A percentile compares a stretch with the other conserved stretches of the same genome.
phyloP scores from a whole-genome alignment of 768 basidiomycete species.

The Suillus americanus region DNA sequence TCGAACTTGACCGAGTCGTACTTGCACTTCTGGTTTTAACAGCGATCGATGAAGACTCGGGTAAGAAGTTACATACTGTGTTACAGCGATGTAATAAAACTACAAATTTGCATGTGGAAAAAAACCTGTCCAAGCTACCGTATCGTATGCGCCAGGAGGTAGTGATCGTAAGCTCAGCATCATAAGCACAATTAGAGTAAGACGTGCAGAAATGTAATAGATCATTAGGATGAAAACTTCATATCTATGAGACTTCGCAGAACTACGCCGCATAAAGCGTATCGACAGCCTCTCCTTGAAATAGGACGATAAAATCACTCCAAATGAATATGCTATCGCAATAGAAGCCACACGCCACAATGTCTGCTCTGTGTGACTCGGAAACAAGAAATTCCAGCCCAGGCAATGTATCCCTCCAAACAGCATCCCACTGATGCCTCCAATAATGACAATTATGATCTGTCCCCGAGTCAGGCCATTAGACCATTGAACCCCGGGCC shows the following conservation, averaged over 20 bases:
- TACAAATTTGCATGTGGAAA: too few relatives aligned
- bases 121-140: too few relatives aligned
- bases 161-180: too few relatives aligned
- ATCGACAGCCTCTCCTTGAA: too few relatives aligned
- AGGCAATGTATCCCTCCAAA: background rate
- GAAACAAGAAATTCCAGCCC: background rate
- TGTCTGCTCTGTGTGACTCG: background rate
- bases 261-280: too few relatives aligned
- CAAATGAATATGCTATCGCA: background rate
- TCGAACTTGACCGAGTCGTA: background rate
- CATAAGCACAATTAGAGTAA: too few relatives aligned
- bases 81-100: background rate
- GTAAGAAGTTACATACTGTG: background rate
- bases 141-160: too few relatives aligned
- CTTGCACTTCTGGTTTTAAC: background rate
- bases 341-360: background rate
- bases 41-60: background rate
- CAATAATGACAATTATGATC: too few relatives aligned
- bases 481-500: background rate
- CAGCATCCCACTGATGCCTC: background rate
- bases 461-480: background rate
- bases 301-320: too few relatives aligned
- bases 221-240: too few relatives aligned
- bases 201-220: too few relatives aligned
- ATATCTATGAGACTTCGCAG: too few relatives aligned